phyloP scores from a whole-genome alignment of 495 filamentous ascomycete species.

The Staphylotrichum tortipilum region DNA sequence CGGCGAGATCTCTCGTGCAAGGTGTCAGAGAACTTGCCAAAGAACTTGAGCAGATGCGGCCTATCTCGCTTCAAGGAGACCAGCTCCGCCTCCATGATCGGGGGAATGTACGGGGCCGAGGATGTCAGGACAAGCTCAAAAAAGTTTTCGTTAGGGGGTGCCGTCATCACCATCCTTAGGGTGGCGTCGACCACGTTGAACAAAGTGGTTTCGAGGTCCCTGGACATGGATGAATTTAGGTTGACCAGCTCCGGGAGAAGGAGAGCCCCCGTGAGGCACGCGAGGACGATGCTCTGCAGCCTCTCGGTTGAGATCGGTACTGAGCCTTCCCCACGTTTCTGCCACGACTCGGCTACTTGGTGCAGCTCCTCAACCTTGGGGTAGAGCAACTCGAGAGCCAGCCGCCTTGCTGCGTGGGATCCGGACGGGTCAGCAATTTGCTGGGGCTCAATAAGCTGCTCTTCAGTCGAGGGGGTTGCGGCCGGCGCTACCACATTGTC shows the following conservation, averaged over 20 bases:
- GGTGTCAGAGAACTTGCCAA: conserved; percentile 33
- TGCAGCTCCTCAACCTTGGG: conserved; percentile 39
- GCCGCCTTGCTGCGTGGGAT: conserved; percentile 35
- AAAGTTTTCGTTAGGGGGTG: conserved; percentile 27
- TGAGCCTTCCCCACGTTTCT: conserved; percentile 31
- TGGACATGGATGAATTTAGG: conserved; percentile 31
- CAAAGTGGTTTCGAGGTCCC: conserved; percentile 30
- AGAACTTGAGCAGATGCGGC: conserved; percentile 27
- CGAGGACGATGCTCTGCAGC: conserved; percentile 38
- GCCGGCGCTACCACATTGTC: background rate
- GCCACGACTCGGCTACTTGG: conserved; percentile 35
- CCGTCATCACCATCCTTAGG: conserved; percentile 25
- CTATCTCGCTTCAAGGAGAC: conserved; percentile 22
- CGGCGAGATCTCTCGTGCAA: conserved; percentile 36
- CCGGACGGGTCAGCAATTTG: conserved; percentile 27
- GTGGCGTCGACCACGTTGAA: conserved; percentile 26
- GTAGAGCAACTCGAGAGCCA: conserved; percentile 41
- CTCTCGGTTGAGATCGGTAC: conserved; percentile 36
- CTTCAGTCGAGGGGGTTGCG: background rate
- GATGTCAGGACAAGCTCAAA: conserved; percentile 28
- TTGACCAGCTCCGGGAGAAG: conserved; percentile 36
- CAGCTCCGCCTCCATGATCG: conserved; percentile 23
- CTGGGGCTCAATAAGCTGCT: conserved; percentile 1
- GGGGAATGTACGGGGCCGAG: conserved; percentile 32
- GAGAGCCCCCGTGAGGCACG: conserved; percentile 33